phyloP scores from a whole-genome alignment of 2,329 filamentous ascomycete species.

The Colletotrichum sp. region DNA sequence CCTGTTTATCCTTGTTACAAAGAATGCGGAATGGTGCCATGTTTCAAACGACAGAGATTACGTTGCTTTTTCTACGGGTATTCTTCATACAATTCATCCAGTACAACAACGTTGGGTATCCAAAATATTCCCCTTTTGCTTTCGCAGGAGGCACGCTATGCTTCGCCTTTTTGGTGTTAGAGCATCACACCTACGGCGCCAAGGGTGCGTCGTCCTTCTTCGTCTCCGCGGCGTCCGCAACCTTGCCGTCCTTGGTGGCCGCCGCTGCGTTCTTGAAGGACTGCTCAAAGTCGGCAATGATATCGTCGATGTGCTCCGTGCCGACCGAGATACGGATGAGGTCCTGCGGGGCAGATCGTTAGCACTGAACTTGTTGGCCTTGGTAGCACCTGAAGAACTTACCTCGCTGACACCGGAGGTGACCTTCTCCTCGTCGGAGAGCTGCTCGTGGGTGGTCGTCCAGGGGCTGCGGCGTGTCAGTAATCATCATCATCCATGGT shows the following conservation, averaged over 20 bases:
- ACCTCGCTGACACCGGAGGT: constrained; percentile 83
- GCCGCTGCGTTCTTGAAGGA: constrained; percentile 71
- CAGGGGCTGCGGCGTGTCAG: constrained; percentile 61
- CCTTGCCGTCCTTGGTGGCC: constrained; percentile 39
- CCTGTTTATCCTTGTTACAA: background rate
- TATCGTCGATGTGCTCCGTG: constrained; percentile 96
- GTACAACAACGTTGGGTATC: background rate
- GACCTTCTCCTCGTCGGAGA: constrained; percentile 80
- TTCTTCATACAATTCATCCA: constrained; percentile 3
- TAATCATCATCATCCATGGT: background rate
- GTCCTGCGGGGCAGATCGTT: constrained; percentile 57
- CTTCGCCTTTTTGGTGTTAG: background rate
- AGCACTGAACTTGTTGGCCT: background rate
- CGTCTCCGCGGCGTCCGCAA: constrained; percentile 21
- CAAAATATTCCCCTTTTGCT: background rate
- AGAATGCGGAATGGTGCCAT: background rate
- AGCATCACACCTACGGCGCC: constrained; percentile 26
- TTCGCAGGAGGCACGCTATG: background rate
- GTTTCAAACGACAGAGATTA: background rate
- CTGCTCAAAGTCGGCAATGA: constrained; percentile 94
- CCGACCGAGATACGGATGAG: constrained; percentile 95
- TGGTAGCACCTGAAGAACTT: constrained; percentile 18
- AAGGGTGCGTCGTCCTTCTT: constrained; percentile 44
- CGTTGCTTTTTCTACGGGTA: constrained; percentile 17
- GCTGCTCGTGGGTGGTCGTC: constrained; percentile 94